These are phyloP conservation scores for Daedalea quercina DNA, from an alignment of 768 basidiomycete genomes.

Conservation along the genomic window DNA sequence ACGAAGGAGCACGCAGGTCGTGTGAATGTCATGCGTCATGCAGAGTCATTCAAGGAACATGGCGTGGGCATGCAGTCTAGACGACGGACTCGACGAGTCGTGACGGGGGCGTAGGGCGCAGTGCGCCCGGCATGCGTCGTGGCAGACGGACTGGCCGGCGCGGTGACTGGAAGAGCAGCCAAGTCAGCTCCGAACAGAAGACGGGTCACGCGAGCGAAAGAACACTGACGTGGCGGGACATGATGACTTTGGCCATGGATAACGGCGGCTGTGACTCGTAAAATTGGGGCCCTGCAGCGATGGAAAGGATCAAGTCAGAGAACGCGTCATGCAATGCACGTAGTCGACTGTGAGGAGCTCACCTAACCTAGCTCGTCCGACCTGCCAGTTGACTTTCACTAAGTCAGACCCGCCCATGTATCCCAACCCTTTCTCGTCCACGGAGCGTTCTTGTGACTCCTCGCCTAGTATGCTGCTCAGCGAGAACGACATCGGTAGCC, in stretches of 20 bases:
- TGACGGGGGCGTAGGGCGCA: constrained; percentile 17
- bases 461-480: constrained; percentile 21
- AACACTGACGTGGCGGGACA: constrained; percentile 24
- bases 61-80: constrained; percentile 1
- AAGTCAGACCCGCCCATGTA: constrained; percentile 21
- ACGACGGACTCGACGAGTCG: constrained; percentile 16
- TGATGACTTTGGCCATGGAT: constrained; percentile 27
- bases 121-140: constrained; percentile 18
- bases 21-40: neutral
- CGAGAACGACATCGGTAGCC: constrained; percentile 20
- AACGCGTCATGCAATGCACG: neutral
- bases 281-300: constrained; percentile 11
- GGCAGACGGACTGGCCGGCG: constrained; percentile 15
- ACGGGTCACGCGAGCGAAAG: constrained; percentile 7
- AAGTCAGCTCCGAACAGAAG: neutral
- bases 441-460: constrained; percentile 14
- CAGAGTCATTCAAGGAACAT: neutral
- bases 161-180: constrained; percentile 10
- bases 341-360: neutral
- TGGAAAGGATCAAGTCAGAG: neutral
- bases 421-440: neutral
- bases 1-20: neutral
- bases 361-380: constrained; percentile 14
- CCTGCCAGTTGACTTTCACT: constrained; percentile 22
- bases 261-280: constrained; percentile 21